Evolutionary conservation across 768 basidiomycete species (phyloP), one percentile per base, ranked within the genome.

Genomic region (Leccinellum albellum): DNA sequence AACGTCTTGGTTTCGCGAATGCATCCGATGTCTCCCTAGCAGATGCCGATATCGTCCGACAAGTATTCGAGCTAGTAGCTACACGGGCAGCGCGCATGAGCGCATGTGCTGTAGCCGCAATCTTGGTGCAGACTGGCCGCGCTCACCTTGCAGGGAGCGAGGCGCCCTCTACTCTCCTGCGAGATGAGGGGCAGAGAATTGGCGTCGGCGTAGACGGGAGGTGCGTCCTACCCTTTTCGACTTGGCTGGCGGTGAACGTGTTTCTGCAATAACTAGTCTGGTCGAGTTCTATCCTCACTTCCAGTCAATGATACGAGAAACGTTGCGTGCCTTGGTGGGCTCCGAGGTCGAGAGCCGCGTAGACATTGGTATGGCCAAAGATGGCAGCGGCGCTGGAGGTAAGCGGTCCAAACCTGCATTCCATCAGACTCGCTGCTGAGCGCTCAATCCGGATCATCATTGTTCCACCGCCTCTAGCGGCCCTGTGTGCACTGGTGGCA

Each of bases 351-450:
- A 95, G 76, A 78, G 83, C 65, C 77, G 84, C 29, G 85, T 97
- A 1, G 81, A 87, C 50, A 90, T 98, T 64, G 96, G 93, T 35
- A 70, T 98, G 69, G 97, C 97, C 4, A 98, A 97, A 73, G 97
- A 99, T 64, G 97, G 97, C 13, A 95, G 92, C 66, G 97, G 96
- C 35, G 94, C 94, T 42, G 97, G 97, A 68, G 96, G 95, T 97
- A 72, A 75, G 89, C 35, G 17, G 37, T 53, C 28, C 9, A 26
- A 10, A 10, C 40, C 20, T 15, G 13, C 17, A 29, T 5, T 12
- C 50, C 42, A 23, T 47, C 35, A 51, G 47, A 37, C 21, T 5
- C 20, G 6, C 3, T 37, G 46, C 45, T 20, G 13, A 26, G 56
- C 15, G 40, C 24, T 26, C 23, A 46, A 17, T 48, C 46, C 59